phyloP scores from a whole-genome alignment of 1,284 basidiomycete species.

The Pseudozyma sp. region DNA sequence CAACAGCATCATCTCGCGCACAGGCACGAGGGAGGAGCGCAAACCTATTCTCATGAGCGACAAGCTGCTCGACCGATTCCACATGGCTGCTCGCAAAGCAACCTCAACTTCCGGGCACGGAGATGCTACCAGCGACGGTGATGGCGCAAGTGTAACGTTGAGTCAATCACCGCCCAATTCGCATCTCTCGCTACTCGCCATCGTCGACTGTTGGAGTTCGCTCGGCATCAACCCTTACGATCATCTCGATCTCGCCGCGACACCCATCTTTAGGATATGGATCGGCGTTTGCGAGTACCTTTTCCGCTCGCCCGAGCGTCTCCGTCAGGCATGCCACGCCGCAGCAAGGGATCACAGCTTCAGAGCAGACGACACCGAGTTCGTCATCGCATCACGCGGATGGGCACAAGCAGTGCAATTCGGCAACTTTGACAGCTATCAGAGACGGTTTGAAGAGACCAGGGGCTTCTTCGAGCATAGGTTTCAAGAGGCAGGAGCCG shows the following conservation, averaged over 20 bases:
- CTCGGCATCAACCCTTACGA: conserved; percentile 88
- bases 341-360: conserved; percentile 84
- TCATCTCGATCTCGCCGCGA: conserved; percentile 92
- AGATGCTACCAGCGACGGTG: conserved; percentile 22
- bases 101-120: conserved; percentile 10
- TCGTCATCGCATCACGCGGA: conserved; percentile 91
- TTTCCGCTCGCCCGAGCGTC: conserved; percentile 75
- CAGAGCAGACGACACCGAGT: conserved; percentile 89
- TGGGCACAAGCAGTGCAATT: conserved; percentile 84
- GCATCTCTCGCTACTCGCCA: conserved; percentile 93
- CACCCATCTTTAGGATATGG: conserved; percentile 95
- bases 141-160: conserved; percentile 5
- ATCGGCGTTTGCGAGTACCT: conserved; percentile 97
- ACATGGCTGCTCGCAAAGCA: conserved; percentile 75
- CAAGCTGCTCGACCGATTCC: conserved; percentile 88
- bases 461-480: conserved; percentile 82
- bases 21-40: conserved; percentile 58
- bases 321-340: conserved; percentile 70
- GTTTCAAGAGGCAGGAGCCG: conserved; percentile 84
- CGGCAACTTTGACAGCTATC: conserved; percentile 90
- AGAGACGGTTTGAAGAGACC: conserved; percentile 84
- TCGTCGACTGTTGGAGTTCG: conserved; percentile 97
- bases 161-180: conserved; percentile 76
- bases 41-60: conserved; percentile 86
- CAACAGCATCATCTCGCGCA: conserved; percentile 46